phyloP scores from a whole-genome alignment of 164 flowering plant species.

The Annona squamosa region DNA sequence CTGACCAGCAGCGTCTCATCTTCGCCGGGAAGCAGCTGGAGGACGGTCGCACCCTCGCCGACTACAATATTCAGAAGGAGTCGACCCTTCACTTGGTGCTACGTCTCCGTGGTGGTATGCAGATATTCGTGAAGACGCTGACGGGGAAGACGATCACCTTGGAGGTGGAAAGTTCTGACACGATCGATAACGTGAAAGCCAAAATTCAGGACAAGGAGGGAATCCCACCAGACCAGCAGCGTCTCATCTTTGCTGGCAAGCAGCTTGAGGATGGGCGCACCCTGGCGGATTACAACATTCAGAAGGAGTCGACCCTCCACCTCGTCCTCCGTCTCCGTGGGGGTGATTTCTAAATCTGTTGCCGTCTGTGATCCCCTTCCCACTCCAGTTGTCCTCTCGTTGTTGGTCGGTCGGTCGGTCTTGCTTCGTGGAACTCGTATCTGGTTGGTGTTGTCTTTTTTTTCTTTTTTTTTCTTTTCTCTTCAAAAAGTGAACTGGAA shows the following conservation, averaged over 20 bases:
- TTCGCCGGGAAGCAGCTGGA: conserved; percentile 18
- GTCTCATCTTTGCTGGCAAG: conserved; percentile 15
- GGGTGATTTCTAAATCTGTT: not conserved
- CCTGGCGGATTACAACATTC: conserved; percentile 14
- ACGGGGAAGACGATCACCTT: conserved; percentile 13
- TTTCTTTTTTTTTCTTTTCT: no score
- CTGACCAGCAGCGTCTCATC: conserved; percentile 18
- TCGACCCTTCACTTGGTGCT: conserved; percentile 17
- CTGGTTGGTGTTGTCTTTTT: not conserved
- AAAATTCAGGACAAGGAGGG: conserved; percentile 22
- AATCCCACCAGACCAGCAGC: conserved; percentile 20
- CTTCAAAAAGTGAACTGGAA: no score
- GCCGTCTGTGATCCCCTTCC: not conserved
- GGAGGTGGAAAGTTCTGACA: conserved; percentile 20
- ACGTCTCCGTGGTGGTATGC: conserved; percentile 15
- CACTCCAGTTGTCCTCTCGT: not conserved
- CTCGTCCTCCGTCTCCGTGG: conserved; percentile 15
- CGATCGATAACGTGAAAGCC: conserved; percentile 20
- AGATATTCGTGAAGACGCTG: conserved; percentile 15
- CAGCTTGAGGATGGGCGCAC: conserved; percentile 19
- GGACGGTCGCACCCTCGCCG: conserved; percentile 14
- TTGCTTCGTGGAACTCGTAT: not conserved
- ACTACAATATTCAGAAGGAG: conserved; percentile 18
- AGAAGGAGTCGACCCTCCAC: conserved; percentile 20
- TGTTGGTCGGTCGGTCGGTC: not conserved